These are phyloP conservation scores for Phyllostachys edulis DNA, from an alignment of 176 grass and related monocot genomes.

Conservation along the genomic window DNA sequence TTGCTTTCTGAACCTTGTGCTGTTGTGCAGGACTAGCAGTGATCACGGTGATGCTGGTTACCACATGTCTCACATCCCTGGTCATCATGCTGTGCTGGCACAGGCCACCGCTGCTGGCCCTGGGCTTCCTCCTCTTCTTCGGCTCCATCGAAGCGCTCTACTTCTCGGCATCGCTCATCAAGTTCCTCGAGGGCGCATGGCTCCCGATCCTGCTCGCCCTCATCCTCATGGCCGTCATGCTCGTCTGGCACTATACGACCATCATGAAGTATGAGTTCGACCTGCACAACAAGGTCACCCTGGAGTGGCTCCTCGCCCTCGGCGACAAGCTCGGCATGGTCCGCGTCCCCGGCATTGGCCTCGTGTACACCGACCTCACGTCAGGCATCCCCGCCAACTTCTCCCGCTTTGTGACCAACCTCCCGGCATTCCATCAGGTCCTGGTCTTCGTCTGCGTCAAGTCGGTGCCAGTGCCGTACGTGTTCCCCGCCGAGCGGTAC, in stretches of 20 bases:
- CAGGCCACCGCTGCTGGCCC: constrained; percentile 61
- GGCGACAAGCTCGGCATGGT: constrained; percentile 93
- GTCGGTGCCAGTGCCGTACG: constrained; percentile 77
- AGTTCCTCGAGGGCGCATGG: constrained; percentile 96
- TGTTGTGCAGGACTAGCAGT: constrained; percentile 74
- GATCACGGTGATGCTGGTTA: constrained; percentile 98
- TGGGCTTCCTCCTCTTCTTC: constrained; percentile 83
- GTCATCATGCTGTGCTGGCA: constrained; percentile 96
- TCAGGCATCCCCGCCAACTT: constrained; percentile 93
- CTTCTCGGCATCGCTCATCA: constrained; percentile 96
- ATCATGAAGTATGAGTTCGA: constrained; percentile 98
- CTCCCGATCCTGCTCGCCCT: constrained; percentile 81
- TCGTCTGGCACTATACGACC: constrained; percentile 88
- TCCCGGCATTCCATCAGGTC: constrained; percentile 83
- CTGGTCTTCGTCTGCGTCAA: constrained; percentile 97
- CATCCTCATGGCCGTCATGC: constrained; percentile 81
- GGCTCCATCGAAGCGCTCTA: constrained; percentile 85
- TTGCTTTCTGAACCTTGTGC: neutral
- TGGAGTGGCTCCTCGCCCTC: constrained; percentile 92
- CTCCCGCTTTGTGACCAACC: constrained; percentile 95
- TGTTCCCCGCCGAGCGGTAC: constrained; percentile 82
- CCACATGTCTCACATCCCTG: constrained; percentile 83
- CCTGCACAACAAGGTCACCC: constrained; percentile 89
- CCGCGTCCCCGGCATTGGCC: constrained; percentile 88
- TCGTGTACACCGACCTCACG: constrained; percentile 91